phyloP scores from a whole-genome alignment of 495 filamentous ascomycete species.

The Neurospora sp. region DNA sequence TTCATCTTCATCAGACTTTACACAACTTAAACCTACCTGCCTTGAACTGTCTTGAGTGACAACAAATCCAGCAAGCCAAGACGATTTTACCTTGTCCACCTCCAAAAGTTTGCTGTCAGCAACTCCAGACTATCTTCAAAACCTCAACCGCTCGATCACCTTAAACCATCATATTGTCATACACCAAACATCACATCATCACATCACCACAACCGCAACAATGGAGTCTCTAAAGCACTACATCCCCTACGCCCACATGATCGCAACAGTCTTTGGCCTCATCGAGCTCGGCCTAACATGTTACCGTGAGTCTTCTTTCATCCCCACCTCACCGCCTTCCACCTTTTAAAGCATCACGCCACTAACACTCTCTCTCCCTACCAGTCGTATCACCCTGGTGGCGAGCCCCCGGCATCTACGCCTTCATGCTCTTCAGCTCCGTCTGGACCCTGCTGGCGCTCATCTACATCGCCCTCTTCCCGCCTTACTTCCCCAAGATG shows the following conservation, averaged over 20 bases:
- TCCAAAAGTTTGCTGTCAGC: too few relatives aligned
- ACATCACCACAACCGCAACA: neutral
- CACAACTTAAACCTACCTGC: neutral
- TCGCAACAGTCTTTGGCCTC: constrained; percentile 55
- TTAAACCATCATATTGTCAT: neutral
- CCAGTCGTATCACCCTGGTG: constrained; percentile 25
- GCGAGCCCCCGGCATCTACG: constrained; percentile 38
- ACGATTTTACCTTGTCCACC: too few relatives aligned
- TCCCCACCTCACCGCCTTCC: neutral
- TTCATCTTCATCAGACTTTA: neutral
- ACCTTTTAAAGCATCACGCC: constrained; percentile 3
- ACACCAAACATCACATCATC: neutral
- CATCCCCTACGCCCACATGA: constrained; percentile 53
- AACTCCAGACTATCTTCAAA: neutral
- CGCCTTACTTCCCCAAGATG: constrained; percentile 45
- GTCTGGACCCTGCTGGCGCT: constrained; percentile 64
- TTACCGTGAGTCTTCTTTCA: constrained; percentile 47
- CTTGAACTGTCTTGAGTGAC: neutral
- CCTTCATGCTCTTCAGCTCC: constrained; percentile 66
- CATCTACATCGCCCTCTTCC: constrained; percentile 54
- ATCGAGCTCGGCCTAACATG: constrained; percentile 62
- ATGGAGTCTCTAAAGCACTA: constrained; percentile 19
- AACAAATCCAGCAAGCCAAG: neutral
- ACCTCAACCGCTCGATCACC: neutral
- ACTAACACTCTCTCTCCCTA: neutral